Evolutionary conservation across 495 filamentous ascomycete genomes (phyloP).

Genomic region (Astrothelium macrocarpum): DNA sequence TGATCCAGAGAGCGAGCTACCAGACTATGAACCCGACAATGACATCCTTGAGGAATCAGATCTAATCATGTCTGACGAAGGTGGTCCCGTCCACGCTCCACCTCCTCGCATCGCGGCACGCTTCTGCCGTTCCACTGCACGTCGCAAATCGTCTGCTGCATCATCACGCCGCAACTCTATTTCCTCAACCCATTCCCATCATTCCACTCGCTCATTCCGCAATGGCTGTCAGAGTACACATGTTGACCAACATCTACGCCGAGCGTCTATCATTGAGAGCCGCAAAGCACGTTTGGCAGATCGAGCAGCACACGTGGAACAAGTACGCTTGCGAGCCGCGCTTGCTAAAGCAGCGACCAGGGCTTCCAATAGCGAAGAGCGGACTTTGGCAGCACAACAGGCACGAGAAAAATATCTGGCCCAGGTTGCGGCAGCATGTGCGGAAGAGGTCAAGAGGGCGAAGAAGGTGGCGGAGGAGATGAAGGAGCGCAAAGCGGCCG

Average conservation of each 20-base stretch:
- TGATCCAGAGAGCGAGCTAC: neutral
- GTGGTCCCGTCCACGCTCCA: slow-evolving; percentile 43
- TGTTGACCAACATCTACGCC: slow-evolving; percentile 81
- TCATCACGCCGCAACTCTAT: slow-evolving; percentile 85
- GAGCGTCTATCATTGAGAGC: slow-evolving; percentile 82
- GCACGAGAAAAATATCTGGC: slow-evolving; percentile 85
- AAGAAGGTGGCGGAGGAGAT: slow-evolving; percentile 89
- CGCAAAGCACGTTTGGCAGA: slow-evolving; percentile 90
- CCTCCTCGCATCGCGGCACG: slow-evolving; percentile 80
- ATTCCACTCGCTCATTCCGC: slow-evolving; percentile 52
- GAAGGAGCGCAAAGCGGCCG: slow-evolving; percentile 80
- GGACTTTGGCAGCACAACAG: slow-evolving; percentile 80
- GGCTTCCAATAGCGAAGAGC: slow-evolving; percentile 58
- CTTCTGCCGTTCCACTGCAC: slow-evolving; percentile 63
- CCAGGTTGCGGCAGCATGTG: slow-evolving; percentile 86
- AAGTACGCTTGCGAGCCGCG: slow-evolving; percentile 80
- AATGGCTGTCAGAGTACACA: slow-evolving; percentile 66
- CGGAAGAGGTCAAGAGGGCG: slow-evolving; percentile 87
- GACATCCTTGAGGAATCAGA: slow-evolving; percentile 29
- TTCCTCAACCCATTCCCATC: slow-evolving; percentile 73
- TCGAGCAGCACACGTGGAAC: slow-evolving; percentile 88
- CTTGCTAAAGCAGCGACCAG: slow-evolving; percentile 66
- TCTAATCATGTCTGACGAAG: slow-evolving; percentile 25
- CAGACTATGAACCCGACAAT: neutral
- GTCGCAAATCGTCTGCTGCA: slow-evolving; percentile 71